Evolutionary conservation across 257 asterid species (phyloP).

Genomic region (Gynochthodes officinalis): DNA sequence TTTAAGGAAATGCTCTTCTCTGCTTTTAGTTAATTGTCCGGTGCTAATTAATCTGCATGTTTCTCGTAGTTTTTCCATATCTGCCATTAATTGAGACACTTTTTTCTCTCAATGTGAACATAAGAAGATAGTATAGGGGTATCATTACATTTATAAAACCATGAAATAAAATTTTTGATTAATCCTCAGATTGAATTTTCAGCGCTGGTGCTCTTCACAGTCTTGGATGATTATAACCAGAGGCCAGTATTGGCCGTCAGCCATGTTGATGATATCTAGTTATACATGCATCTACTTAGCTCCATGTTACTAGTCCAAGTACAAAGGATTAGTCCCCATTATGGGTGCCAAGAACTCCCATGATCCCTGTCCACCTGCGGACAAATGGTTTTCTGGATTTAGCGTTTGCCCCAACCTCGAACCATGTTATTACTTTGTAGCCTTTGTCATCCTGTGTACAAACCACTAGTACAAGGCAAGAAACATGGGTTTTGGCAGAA

Average conservation of each 20-base stretch:
- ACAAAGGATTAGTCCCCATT: background rate
- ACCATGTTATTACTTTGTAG: background rate
- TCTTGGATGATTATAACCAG: too few relatives aligned
- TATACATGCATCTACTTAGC: background rate
- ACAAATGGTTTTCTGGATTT: background rate
- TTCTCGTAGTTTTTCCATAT: background rate
- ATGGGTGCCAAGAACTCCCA: too few relatives aligned
- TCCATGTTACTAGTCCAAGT: background rate
- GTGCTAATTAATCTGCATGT: background rate
- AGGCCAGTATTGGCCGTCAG: too few relatives aligned
- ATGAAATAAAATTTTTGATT: background rate
- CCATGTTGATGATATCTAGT: background rate
- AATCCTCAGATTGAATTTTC: background rate
- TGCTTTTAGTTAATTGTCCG: too few relatives aligned
- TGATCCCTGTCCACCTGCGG: background rate
- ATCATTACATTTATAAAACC: background rate
- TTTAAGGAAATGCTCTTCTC: background rate
- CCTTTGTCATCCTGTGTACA: too few relatives aligned
- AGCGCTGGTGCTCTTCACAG: too few relatives aligned
- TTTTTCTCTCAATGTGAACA: background rate
- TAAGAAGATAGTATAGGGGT: background rate
- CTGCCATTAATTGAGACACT: background rate
- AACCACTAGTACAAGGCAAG: too few relatives aligned
- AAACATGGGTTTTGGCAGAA: too few relatives aligned
- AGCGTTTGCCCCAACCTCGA: background rate